phyloP scores from a whole-genome alignment of 2,329 filamentous ascomycete genomes.

The Immersiporthe knoxdaviesiana region DNA sequence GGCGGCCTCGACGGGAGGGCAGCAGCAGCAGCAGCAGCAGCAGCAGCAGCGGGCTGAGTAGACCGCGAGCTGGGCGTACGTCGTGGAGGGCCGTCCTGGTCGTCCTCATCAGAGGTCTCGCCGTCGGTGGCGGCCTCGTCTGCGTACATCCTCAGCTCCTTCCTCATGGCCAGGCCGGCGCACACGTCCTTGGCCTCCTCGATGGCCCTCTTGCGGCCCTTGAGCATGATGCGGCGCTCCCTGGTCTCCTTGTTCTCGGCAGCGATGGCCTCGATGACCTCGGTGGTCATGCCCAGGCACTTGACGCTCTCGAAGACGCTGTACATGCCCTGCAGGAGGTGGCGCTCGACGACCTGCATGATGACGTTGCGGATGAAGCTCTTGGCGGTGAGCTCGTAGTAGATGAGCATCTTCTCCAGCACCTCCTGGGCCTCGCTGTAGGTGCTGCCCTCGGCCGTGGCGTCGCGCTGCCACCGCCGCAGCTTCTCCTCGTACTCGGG shows the following conservation, averaged over 20 bases:
- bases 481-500: constrained; percentile 57
- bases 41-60: background rate
- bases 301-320: constrained; percentile 57
- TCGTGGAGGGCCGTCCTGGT: constrained; percentile 17
- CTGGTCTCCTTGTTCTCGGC: constrained; percentile 58
- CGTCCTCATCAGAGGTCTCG: constrained; percentile 28
- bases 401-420: constrained; percentile 59
- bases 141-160: constrained; percentile 47
- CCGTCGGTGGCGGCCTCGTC: constrained; percentile 37
- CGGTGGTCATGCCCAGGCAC: constrained; percentile 50
- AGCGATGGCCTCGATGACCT: constrained; percentile 53
- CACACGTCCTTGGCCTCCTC: constrained; percentile 55
- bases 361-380: constrained; percentile 57
- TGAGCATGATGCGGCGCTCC: constrained; percentile 51
- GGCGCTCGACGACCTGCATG: constrained; percentile 55
- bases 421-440: constrained; percentile 58
- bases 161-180: constrained; percentile 55
- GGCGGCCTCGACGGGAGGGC: constrained; percentile 11
- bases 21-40: constrained; percentile 9
- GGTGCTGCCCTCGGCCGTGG: constrained; percentile 46
- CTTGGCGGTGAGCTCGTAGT: constrained; percentile 56
- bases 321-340: constrained; percentile 55
- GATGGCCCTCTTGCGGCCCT: constrained; percentile 53
- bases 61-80: background rate
- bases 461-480: constrained; percentile 49